Conservation (phyloP, 1,284 basidiomycete species). For the Trichosporon faecale region DNA sequence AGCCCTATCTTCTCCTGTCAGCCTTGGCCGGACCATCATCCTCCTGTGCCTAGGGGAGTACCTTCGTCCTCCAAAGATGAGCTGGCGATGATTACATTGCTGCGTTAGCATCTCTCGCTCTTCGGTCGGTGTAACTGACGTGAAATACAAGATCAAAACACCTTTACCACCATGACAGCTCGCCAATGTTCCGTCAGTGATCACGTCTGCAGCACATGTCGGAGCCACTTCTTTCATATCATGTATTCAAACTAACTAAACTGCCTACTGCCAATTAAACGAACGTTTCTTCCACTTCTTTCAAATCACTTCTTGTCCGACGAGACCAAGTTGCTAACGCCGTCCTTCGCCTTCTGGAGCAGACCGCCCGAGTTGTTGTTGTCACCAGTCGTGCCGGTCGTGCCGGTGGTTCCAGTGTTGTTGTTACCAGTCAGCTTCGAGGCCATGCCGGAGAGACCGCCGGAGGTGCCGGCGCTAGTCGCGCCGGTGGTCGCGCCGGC, state of each 20-base stretch:
- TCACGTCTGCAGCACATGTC: no score
- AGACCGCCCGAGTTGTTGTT: not conserved
- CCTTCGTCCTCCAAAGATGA: no score
- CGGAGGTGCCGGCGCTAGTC: not conserved
- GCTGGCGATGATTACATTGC: no score
- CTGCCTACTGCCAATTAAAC: no score
- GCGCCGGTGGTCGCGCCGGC: no score
- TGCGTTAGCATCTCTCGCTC: no score
- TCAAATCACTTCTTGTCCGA: not conserved
- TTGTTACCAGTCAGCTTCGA: not conserved
- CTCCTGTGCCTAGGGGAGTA: not conserved
- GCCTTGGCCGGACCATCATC: no score
- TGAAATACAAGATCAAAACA: no score
- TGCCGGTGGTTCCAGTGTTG: not conserved
- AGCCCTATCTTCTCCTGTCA: not conserved
- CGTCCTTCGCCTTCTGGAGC: slow-evolving; percentile 2
- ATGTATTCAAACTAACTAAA: not conserved
- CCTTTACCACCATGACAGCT: no score
- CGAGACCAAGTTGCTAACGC: slow-evolving; percentile 3
- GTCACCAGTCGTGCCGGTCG: not conserved
- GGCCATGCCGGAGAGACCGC: not conserved
- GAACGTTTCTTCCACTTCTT: not conserved
- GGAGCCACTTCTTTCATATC: not conserved
- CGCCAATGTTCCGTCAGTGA: no score
- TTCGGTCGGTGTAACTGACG: no score